phyloP scores from a whole-genome alignment of 768 basidiomycete species.

The Kwoniella botswanensis region DNA sequence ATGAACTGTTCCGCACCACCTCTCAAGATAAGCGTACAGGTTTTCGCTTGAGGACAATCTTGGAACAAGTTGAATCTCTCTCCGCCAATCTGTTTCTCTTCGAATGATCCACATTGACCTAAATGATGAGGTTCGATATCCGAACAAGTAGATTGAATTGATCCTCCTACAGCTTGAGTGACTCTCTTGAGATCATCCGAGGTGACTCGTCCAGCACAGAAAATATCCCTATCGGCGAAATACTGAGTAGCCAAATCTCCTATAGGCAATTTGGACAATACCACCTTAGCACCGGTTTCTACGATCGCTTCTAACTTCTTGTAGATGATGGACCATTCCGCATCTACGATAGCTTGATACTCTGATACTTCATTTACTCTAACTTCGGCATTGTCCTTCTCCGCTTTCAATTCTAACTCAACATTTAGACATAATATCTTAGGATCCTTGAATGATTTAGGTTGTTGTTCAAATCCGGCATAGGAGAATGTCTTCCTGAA shows the following conservation, averaged over 20 bases:
- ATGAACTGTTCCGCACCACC: conserved; percentile 99
- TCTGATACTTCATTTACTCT: conserved; percentile 95
- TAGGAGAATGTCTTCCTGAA: conserved; percentile 99
- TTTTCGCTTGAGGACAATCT: conserved; percentile 89
- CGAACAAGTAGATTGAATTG: conserved; percentile 91
- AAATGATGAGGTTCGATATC: conserved; percentile 89
- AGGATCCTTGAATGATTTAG: conserved; percentile 85
- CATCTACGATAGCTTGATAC: conserved; percentile 98
- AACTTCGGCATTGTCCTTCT: conserved; percentile 99
- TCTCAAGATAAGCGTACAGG: conserved; percentile 89
- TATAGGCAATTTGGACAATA: conserved; percentile 96
- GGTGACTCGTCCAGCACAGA: conserved; percentile 95
- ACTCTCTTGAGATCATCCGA: conserved; percentile 89
- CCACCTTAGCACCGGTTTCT: conserved; percentile 94
- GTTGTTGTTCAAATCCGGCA: conserved; percentile 98
- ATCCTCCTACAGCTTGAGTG: conserved; percentile 92
- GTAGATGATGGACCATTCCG: conserved; percentile 99
- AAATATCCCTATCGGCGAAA: conserved; percentile 98
- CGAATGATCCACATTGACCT: conserved; percentile 88
- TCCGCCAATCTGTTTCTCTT: conserved; percentile 94
- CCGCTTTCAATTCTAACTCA: conserved; percentile 96
- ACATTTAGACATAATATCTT: conserved; percentile 94
- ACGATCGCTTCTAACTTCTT: conserved; percentile 94
- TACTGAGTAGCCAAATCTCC: conserved; percentile 98
- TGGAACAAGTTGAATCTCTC: conserved; percentile 96